phyloP scores from a whole-genome alignment of 2,329 filamentous ascomycete genomes.

The Coleophoma crateriformis region DNA sequence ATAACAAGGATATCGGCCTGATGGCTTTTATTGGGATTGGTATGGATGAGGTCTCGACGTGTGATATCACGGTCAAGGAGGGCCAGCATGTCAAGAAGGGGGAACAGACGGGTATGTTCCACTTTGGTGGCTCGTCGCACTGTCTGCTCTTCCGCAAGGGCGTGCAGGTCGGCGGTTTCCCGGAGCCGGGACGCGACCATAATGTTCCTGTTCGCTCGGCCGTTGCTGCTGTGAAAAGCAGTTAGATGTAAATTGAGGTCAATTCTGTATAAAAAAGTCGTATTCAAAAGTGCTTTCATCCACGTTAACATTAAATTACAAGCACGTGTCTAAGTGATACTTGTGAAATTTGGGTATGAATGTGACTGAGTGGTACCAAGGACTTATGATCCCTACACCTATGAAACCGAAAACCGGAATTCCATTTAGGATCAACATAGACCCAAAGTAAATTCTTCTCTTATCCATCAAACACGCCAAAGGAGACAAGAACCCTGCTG shows the following conservation, averaged over 20 bases:
- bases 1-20: slow-evolving; percentile 60
- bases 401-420: too few relatives aligned
- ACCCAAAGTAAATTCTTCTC: too few relatives aligned
- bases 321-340: too few relatives aligned
- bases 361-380: too few relatives aligned
- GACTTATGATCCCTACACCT: too few relatives aligned
- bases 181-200: not conserved
- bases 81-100: slow-evolving; percentile 65
- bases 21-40: slow-evolving; percentile 68
- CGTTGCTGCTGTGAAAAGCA: not conserved
- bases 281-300: too few relatives aligned
- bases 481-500: too few relatives aligned
- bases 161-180: slow-evolving; percentile 13
- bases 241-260: not conserved
- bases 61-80: slow-evolving; percentile 63
- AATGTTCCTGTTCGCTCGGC: not conserved
- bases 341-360: too few relatives aligned
- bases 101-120: slow-evolving; percentile 71
- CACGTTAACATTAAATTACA: too few relatives aligned
- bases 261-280: too few relatives aligned
- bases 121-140: slow-evolving; percentile 70
- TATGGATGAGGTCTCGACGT: slow-evolving; percentile 73
- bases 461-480: too few relatives aligned
- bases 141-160: slow-evolving; percentile 60
- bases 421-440: too few relatives aligned